These are phyloP conservation scores for Hymenoscyphus albidus DNA, from an alignment of 2,329 filamentous ascomycete species.

Conservation along the genomic window DNA sequence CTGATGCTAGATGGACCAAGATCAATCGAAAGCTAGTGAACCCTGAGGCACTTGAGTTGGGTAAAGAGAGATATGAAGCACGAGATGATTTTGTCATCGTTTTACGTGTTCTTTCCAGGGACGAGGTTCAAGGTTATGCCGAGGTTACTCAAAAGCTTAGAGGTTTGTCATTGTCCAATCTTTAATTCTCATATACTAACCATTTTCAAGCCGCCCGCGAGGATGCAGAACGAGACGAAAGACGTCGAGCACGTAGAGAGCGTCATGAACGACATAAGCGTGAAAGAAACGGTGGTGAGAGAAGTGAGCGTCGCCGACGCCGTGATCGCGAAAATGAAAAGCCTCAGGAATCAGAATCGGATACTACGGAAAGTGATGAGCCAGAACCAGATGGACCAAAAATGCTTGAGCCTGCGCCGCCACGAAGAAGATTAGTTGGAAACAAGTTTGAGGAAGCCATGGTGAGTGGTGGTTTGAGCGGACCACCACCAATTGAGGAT, in stretches of 20 bases:
- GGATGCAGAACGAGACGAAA: conserved; percentile 29
- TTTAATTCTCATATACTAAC: conserved; percentile 8
- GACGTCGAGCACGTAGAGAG: conserved; percentile 31
- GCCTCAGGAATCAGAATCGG: conserved; percentile 9
- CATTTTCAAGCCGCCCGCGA: conserved; percentile 28
- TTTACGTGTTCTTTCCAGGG: conserved; percentile 76
- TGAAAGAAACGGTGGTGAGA: conserved; percentile 22
- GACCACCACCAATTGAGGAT: conserved; percentile 17
- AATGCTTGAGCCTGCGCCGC: conserved; percentile 29
- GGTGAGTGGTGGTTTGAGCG: conserved; percentile 33
- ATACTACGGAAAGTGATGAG: conserved; percentile 17
- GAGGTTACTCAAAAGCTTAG: conserved; percentile 76
- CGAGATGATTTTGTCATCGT: conserved; percentile 94
- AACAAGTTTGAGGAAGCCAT: conserved; percentile 24
- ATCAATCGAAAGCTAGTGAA: conserved; percentile 87
- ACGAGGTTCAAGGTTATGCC: conserved; percentile 86
- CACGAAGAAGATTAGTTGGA: conserved; percentile 15
- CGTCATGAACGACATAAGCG: conserved; percentile 34
- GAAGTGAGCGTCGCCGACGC: conserved; percentile 17
- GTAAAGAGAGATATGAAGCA: conserved; percentile 89
- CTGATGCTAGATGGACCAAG: conserved; percentile 87
- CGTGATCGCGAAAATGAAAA: conserved; percentile 15
- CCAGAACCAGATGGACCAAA: conserved; percentile 23
- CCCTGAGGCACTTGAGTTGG: conserved; percentile 76
- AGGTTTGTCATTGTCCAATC: conserved; percentile 49